Evolutionary conservation across 1,284 basidiomycete genomes (phyloP).

Genomic region (Lentinus polychrous): DNA sequence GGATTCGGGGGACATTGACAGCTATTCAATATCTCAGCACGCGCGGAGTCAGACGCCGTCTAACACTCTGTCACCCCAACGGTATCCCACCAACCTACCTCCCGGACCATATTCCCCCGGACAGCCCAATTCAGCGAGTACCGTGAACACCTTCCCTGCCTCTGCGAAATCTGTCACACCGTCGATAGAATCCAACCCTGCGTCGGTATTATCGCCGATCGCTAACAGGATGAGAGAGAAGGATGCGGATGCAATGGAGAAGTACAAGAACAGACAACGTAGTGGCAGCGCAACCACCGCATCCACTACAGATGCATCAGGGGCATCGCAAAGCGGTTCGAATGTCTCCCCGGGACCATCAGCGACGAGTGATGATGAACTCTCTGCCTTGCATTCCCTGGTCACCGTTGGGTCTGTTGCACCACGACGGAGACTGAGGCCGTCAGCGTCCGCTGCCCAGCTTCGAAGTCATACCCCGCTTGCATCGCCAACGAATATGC

Average conservation of each 20-base stretch:
- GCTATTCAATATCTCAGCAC: constrained; percentile 22
- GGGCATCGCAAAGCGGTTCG: constrained; percentile 37
- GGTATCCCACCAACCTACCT: constrained; percentile 23
- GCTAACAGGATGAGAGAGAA: constrained; percentile 71
- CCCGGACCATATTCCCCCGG: constrained; percentile 44
- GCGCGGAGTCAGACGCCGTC: constrained; percentile 29
- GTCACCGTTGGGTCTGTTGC: constrained; percentile 48
- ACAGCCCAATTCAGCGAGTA: constrained; percentile 38
- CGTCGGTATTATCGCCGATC: constrained; percentile 59
- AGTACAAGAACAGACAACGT: constrained; percentile 70
- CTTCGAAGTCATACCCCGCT: constrained; percentile 41
- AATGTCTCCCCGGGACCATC: constrained; percentile 37
- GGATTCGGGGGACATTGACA: constrained; percentile 58
- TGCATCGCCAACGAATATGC: constrained; percentile 25
- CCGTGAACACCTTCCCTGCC: constrained; percentile 32
- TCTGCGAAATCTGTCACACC: constrained; percentile 30
- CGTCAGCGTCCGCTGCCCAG: constrained; percentile 72
- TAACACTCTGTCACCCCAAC: constrained; percentile 24
- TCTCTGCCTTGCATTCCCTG: constrained; percentile 38
- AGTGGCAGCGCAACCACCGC: constrained; percentile 68
- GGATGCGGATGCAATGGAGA: constrained; percentile 79
- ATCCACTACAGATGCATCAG: constrained; percentile 57
- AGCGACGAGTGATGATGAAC: constrained; percentile 48
- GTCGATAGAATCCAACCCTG: constrained; percentile 27
- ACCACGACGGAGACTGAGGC: constrained; percentile 52